Percentiles rank a stretch among this genome's conserved stretches.
phyloP scores from a whole-genome alignment of 176 grass and related monocot species.

The Poa pratensis region DNA sequence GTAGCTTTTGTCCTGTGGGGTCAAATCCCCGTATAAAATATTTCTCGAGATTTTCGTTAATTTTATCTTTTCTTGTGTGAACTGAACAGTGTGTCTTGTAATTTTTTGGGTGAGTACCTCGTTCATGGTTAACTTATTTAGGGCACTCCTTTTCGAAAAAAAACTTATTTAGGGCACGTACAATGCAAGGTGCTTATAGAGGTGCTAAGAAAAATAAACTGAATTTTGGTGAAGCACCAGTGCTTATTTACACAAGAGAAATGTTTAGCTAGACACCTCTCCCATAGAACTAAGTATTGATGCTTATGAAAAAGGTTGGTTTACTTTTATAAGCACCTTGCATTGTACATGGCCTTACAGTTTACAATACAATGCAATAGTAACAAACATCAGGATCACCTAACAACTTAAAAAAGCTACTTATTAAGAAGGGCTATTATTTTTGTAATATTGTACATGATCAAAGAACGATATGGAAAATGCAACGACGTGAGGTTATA shows the following conservation, averaged over 20 bases:
- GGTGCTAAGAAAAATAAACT: too few relatives aligned
- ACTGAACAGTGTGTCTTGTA: background rate
- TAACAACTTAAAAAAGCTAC: background rate
- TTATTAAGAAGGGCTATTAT: background rate
- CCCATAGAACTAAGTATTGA: too few relatives aligned
- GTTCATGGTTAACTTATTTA: background rate
- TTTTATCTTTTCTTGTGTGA: background rate
- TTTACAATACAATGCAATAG: background rate
- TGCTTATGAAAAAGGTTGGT: too few relatives aligned
- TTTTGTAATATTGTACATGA: background rate
- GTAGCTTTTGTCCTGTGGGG: background rate
- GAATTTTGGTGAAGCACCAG: too few relatives aligned
- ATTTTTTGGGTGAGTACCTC: background rate
- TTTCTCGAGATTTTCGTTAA: background rate
- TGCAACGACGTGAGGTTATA: background rate
- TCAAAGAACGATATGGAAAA: slow-evolving; percentile 5
- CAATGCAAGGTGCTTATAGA: too few relatives aligned
- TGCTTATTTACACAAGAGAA: too few relatives aligned
- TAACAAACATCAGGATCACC: background rate
- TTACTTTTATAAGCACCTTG: too few relatives aligned
- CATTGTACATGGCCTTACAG: too few relatives aligned
- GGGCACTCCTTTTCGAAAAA: too few relatives aligned
- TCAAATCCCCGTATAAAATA: slow-evolving; percentile 1
- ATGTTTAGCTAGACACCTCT: too few relatives aligned
- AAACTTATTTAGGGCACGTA: background rate